Percentiles rank a stretch among this genome's conserved stretches.
These are phyloP conservation scores for Coffea eugenioides DNA, from an alignment of 257 asterid species.

Conservation along the genomic window DNA sequence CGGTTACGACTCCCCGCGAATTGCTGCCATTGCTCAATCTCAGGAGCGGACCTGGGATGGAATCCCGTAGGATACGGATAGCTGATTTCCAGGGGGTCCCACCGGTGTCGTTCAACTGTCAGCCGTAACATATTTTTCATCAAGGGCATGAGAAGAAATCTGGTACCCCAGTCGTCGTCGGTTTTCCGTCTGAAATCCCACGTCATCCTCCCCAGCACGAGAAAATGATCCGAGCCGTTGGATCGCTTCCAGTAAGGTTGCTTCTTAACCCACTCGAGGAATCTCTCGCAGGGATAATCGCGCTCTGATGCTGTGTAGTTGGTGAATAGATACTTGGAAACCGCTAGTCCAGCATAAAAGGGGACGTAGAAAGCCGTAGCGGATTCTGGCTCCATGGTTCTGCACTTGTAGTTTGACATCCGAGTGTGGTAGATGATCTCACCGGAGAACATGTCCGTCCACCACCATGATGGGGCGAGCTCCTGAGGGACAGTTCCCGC, in stretches of 20 bases:
- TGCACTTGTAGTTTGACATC: constrained; percentile 43
- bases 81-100: constrained; percentile 60
- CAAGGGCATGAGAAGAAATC: constrained; percentile 57
- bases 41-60: constrained; percentile 57
- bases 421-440: constrained; percentile 50
- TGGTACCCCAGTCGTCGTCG: constrained; percentile 63
- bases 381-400: constrained; percentile 42
- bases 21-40: constrained; percentile 47
- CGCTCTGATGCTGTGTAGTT: constrained; percentile 48
- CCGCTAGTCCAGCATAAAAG: constrained; percentile 73
- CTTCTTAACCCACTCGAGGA: constrained; percentile 50
- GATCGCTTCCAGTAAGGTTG: constrained; percentile 49
- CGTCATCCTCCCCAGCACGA: constrained; percentile 61
- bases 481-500: constrained; percentile 31
- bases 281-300: constrained; percentile 47
- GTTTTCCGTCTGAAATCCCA: constrained; percentile 85
- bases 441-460: constrained; percentile 68
- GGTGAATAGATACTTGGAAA: constrained; percentile 59
- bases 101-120: constrained; percentile 59
- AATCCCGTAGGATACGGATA: constrained; percentile 85
- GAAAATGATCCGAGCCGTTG: constrained; percentile 78
- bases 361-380: constrained; percentile 69
- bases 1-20: constrained; percentile 42
- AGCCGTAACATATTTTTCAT: constrained; percentile 60
- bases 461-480: constrained; percentile 52